phyloP scores from a whole-genome alignment of 2,329 filamentous ascomycete genomes.

The Neofusicoccum sp. region DNA sequence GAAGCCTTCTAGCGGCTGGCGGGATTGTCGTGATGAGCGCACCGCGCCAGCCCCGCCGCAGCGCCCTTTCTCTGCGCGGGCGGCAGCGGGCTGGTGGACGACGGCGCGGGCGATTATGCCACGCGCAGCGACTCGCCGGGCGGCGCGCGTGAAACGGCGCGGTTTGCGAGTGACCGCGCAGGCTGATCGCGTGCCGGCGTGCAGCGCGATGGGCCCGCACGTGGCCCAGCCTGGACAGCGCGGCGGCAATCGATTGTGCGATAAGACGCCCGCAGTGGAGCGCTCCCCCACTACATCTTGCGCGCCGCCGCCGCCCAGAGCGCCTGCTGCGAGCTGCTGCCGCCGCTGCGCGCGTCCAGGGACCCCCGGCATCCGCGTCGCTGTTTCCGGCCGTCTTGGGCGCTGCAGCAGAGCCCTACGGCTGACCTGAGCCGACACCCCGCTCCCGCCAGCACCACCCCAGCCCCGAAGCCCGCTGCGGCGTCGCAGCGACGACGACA shows the following conservation, averaged over 20 bases:
- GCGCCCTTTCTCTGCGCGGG: neutral
- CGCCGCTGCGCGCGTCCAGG: neutral
- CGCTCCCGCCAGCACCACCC: neutral
- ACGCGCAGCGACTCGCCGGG: neutral
- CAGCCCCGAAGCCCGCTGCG: neutral
- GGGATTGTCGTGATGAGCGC: neutral
- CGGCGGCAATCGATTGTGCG: constrained; percentile 7
- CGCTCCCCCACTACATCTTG: neutral
- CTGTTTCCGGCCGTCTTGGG: neutral
- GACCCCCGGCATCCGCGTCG: neutral
- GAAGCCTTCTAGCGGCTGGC: constrained; percentile 11
- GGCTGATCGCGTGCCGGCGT: constrained; percentile 8
- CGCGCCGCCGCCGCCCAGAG: neutral
- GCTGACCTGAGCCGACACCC: constrained; percentile 1
- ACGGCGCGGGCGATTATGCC: neutral
- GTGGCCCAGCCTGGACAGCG: neutral
- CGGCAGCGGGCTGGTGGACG: neutral
- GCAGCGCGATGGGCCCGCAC: constrained; percentile 2
- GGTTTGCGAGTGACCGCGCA: constrained; percentile 5
- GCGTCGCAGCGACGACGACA: neutral
- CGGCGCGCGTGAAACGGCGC: neutral
- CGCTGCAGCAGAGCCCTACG: neutral
- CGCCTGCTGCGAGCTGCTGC: neutral
- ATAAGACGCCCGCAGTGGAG: neutral
- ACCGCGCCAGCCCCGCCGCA: neutral